Evolutionary conservation across 1,284 basidiomycete genomes (phyloP).

Genomic region (Puccinia hordei): DNA sequence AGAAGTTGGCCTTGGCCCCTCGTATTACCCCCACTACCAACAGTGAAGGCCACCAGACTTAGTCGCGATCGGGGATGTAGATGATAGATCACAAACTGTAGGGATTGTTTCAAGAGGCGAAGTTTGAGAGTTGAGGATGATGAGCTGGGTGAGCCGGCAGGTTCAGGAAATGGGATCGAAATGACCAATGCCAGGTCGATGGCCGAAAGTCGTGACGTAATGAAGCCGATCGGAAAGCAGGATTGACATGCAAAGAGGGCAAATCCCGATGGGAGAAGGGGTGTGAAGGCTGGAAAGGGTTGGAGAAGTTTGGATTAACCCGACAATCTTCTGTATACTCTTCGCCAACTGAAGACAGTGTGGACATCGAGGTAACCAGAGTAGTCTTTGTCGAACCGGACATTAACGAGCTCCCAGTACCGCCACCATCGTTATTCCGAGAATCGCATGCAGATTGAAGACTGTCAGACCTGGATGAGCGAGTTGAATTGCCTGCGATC

Average conservation of each 20-base stretch:
- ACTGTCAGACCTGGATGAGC: conserved; percentile 12
- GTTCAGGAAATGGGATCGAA: conserved; percentile 69
- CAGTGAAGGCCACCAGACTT: conserved; percentile 86
- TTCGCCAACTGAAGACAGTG: conserved; percentile 23
- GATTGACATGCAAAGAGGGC: neutral
- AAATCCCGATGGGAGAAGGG: neutral
- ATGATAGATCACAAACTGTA: conserved; percentile 79
- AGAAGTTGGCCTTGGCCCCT: conserved; percentile 66
- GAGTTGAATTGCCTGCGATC: neutral
- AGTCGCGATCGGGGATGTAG: conserved; percentile 75
- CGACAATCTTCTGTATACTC: neutral
- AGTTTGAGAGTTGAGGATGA: conserved; percentile 79
- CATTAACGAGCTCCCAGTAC: neutral
- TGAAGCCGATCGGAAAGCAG: conserved; percentile 50
- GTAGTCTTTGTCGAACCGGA: conserved; percentile 2
- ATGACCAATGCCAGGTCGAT: conserved; percentile 89
- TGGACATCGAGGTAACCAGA: conserved; percentile 2
- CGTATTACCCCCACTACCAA: conserved; percentile 64
- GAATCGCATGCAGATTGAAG: neutral
- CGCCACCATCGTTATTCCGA: neutral
- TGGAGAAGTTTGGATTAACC: neutral
- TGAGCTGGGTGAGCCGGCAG: conserved; percentile 64
- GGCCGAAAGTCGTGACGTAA: conserved; percentile 65
- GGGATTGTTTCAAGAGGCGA: conserved; percentile 77
- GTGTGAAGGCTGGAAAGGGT: neutral